Base-by-base conservation (phyloP, 257 asterid genomes). In the Lithospermum erythrorhizon region DNA sequence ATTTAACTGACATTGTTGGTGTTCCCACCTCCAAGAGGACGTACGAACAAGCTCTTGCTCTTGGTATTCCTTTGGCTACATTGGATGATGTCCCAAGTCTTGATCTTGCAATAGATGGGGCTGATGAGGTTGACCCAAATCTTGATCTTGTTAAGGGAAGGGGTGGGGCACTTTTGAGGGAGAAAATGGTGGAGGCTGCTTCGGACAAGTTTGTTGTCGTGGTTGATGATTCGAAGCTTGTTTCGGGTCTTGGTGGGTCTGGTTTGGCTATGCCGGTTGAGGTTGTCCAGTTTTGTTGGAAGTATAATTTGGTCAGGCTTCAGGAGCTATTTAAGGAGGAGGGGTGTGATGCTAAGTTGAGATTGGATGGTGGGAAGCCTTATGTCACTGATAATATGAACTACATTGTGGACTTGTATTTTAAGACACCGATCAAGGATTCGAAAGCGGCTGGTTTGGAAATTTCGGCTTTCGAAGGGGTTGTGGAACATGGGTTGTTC, bases 141-240 rank as follows among this genome's bases (percentile, higher is more conserved):
- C 95, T 91, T 6, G 94, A 87, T 67, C 84, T 91, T 2, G 95
- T 91, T 23, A 91, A 91, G 71, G 98, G 98, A 52, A 91, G 98
- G 4, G 96, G 98, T 19, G 98, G 98, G 8, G 95, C 98, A 15
- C 80, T 91, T 4, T 51, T 91, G 15, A 72, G 98, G 2, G 98
- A 91, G 86, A 91, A 91, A 24, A 91, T 91, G 94, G 98, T 91
- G 23, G 98, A 88, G 68, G 94, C 98, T 3, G 96, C 98, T 0
- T 82, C 94, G 0, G 90, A 82, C 24, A 81, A 78, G 30, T 91
- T 91, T 30, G 96, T 91, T 0, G 98, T 91, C 4, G 94, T 91
- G 8, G 90, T 79, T 0, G 96, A 91, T 56, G 98, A 91, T 23
- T 82, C 98, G 17, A 88, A 91, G 57, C 66, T 91, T 22, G 98